A percentile compares a stretch with the other conserved stretches of the same genome.
Conservation (phyloP, 306 rosid species). For the Quercus suber region DNA sequence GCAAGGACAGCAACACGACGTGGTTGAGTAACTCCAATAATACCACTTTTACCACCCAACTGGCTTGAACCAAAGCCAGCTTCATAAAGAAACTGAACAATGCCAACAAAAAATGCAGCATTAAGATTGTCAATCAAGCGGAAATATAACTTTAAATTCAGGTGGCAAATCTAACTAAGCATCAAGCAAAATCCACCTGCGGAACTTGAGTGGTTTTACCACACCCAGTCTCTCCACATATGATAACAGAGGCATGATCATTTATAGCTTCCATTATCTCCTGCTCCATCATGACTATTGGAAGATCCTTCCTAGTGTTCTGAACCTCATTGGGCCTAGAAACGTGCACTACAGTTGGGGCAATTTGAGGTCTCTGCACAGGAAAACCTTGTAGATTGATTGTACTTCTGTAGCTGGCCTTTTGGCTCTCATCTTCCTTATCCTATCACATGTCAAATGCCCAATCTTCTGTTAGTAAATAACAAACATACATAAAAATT, state of each 20-base stretch:
- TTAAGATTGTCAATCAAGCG: constrained; percentile 3
- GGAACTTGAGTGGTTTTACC: constrained; percentile 99
- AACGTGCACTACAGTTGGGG: constrained; percentile 76
- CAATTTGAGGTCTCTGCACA: constrained; percentile 24
- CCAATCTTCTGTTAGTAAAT: constrained; percentile 3
- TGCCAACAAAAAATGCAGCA: background rate
- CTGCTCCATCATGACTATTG: constrained; percentile 98
- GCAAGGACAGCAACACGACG: constrained; percentile 96
- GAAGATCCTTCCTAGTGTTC: constrained; percentile 77
- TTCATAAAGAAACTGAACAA: constrained; percentile 74
- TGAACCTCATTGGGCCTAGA: constrained; percentile 70
- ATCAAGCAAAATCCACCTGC: constrained; percentile 51
- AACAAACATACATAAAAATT: background rate
- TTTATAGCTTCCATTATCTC: constrained; percentile 95
- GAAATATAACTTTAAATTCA: background rate
- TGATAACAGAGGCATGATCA: constrained; percentile 66
- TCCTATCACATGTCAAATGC: constrained; percentile 47
- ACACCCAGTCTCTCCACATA: constrained; percentile 99
- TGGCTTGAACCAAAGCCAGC: constrained; percentile 82
- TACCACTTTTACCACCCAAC: constrained; percentile 43
- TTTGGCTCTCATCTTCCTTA: constrained; percentile 21
- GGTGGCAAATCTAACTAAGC: constrained; percentile 8
- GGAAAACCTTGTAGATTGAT: constrained; percentile 25
- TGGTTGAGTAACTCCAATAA: constrained; percentile 94
- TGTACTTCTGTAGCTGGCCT: constrained; percentile 21